phyloP scores from a whole-genome alignment of 2,329 filamentous ascomycete genomes.

The Cryphonectria carpinicola region DNA sequence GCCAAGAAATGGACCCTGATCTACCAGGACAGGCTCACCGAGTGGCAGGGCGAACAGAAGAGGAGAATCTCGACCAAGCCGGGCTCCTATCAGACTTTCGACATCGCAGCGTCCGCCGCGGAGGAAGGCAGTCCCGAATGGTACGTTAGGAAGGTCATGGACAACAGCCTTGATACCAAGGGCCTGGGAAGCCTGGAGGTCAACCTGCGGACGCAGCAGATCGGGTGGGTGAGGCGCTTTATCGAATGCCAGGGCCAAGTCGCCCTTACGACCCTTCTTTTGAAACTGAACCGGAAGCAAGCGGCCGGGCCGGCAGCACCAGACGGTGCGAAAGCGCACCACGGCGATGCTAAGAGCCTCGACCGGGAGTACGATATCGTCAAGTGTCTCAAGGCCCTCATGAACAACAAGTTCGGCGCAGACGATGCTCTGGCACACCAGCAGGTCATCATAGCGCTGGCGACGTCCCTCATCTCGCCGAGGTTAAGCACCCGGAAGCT shows the following conservation, averaged over 20 bases:
- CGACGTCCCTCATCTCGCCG: constrained; percentile 83
- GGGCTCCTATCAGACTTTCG: constrained; percentile 69
- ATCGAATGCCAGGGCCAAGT: constrained; percentile 98
- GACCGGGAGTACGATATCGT: constrained; percentile 96
- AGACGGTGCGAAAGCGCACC: constrained; percentile 42
- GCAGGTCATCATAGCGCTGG: constrained; percentile 85
- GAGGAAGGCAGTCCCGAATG: constrained; percentile 97
- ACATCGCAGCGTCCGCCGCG: constrained; percentile 74
- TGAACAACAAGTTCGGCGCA: constrained; percentile 99
- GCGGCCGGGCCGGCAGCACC: constrained; percentile 71
- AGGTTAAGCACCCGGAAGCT: constrained; percentile 90
- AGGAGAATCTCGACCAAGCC: constrained; percentile 75
- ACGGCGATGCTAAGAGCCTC: constrained; percentile 73
- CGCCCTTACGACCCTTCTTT: constrained; percentile 88
- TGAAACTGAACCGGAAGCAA: constrained; percentile 90
- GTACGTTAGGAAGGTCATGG: constrained; percentile 97
- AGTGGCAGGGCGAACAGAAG: constrained; percentile 94
- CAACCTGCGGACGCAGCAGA: constrained; percentile 92
- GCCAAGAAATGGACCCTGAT: constrained; percentile 98
- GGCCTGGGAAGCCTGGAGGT: constrained; percentile 92
- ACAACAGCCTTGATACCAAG: constrained; percentile 90
- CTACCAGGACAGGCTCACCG: constrained; percentile 90
- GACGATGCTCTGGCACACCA: constrained; percentile 92
- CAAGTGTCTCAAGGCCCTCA: constrained; percentile 94
- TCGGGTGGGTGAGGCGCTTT: constrained; percentile 95